These are phyloP conservation scores for Phalaenopsis equestris DNA, from an alignment of 106 monocot species.

Conservation along the genomic window DNA sequence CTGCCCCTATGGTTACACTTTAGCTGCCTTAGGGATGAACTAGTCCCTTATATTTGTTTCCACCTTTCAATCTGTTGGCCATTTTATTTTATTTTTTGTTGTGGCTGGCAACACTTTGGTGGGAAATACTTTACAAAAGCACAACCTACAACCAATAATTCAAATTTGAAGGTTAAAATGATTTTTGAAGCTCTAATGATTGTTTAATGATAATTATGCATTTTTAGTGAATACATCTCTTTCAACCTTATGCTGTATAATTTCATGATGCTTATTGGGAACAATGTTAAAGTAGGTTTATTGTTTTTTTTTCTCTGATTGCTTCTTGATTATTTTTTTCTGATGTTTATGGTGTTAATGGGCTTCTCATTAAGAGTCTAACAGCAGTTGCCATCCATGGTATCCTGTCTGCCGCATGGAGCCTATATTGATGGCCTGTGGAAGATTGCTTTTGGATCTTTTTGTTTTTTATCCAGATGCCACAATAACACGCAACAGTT, in stretches of 20 bases:
- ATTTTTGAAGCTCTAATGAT: too few relatives aligned
- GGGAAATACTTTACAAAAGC: background rate
- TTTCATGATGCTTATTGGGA: too few relatives aligned
- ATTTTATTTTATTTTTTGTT: background rate
- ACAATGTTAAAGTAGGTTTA: too few relatives aligned
- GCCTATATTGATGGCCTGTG: background rate
- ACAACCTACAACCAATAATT: background rate
- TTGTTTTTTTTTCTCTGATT: too few relatives aligned
- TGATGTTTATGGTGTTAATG: background rate
- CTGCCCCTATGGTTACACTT: slow-evolving; percentile 5
- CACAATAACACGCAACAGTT: background rate
- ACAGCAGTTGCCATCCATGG: background rate
- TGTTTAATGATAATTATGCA: too few relatives aligned
- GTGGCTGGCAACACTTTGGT: background rate
- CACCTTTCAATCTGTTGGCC: slow-evolving; percentile 5
- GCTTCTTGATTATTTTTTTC: background rate
- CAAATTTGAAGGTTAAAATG: too few relatives aligned
- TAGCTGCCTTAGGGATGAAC: slow-evolving; percentile 4
- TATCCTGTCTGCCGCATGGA: background rate
- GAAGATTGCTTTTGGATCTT: background rate
- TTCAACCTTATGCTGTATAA: too few relatives aligned
- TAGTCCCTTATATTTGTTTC: slow-evolving; percentile 4
- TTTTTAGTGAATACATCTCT: too few relatives aligned
- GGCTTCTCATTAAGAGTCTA: background rate
- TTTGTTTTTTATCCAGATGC: background rate